Evolutionary conservation across 1,139 yeast species (phyloP), one percentile per base, ranked within the genome.

Genomic region (Barnettozyma hawaiiensis): DNA sequence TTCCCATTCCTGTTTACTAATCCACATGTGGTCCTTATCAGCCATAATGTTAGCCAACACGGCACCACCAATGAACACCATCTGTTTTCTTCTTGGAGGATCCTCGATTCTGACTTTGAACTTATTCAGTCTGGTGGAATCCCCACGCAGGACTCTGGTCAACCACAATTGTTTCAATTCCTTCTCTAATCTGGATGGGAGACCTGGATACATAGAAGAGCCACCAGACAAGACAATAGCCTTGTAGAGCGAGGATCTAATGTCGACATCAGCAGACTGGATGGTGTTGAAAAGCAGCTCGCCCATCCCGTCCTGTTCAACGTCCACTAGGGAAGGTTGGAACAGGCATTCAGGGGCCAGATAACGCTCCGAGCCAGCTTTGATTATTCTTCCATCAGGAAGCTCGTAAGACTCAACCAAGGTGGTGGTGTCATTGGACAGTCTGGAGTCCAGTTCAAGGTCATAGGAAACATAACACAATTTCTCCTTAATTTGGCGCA

Each of bases 41-140:
- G 95, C 95, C 97, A 94, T 92, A 57, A 92, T 92, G 60, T 85
- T 89, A 29, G 99, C 98, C 60, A 92, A 74, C 16, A 92, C 98
- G 7, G 98, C 98, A 59, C 99, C 99, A 55, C 99, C 99, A 53
- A 92, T 82, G 66, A 92, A 92, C 35, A 92, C 99, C 97, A 92
- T 92, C 65, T 94, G 97, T 64, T 92, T 84, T 73, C 99, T 86
- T 72, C 97, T 81, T 55, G 99, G 99, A 37, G 98, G 98, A 63
- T 92, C 98, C 65, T 92, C 98, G 59, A 92, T 92, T 66, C 95
- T 81, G 37, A 94, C 96, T 67, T 92, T 92, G 67, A 92, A 92
- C 64, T 90, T 90, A 52, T 81, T 85, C 54, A 92, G 73, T 61
- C 97, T 77, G 16, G 89, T 62, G 31, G 97, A 82, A 66, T 92